Evolutionary conservation across 1,284 basidiomycete genomes (phyloP).

Genomic region (Schizophyllum amplum): DNA sequence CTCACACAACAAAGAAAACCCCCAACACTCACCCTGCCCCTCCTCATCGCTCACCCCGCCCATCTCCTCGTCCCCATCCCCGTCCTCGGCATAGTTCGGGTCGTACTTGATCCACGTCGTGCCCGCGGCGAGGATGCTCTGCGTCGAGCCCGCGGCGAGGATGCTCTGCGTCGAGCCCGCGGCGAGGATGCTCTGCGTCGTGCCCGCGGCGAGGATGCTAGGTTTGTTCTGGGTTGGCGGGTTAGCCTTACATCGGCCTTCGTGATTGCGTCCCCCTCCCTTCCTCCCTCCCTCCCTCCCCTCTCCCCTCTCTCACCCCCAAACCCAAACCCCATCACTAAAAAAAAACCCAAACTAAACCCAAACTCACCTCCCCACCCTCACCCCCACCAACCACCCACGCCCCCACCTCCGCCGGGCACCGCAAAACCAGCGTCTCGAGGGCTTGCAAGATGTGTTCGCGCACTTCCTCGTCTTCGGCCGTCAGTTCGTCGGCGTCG

Average conservation of each 20-base stretch:
- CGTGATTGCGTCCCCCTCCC: too few relatives aligned
- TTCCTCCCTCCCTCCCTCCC: neutral
- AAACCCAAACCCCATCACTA: neutral
- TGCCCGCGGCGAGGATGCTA: constrained; percentile 39
- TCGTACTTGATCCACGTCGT: constrained; percentile 86
- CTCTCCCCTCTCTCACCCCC: neutral
- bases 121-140: constrained; percentile 39
- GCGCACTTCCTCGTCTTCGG: constrained; percentile 65
- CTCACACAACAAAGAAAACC: neutral
- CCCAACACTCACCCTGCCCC: constrained; percentile 60
- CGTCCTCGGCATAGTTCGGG: constrained; percentile 89
- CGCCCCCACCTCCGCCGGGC: constrained; percentile 73
- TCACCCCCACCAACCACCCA: constrained; percentile 20
- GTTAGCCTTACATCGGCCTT: too few relatives aligned
- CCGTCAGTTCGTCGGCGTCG: neutral
- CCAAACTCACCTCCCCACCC: neutral
- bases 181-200: constrained; percentile 78
- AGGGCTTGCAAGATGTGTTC: constrained; percentile 79
- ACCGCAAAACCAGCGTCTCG: constrained; percentile 77
- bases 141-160: constrained; percentile 58
- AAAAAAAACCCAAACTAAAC: neutral
- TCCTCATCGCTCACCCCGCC: constrained; percentile 73
- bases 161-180: too few relatives aligned
- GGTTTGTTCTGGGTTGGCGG: neutral
- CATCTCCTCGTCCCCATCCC: constrained; percentile 80